Base-by-base conservation (phyloP, 2,329 filamentous ascomycete species). In the Cercospora zeina region DNA sequence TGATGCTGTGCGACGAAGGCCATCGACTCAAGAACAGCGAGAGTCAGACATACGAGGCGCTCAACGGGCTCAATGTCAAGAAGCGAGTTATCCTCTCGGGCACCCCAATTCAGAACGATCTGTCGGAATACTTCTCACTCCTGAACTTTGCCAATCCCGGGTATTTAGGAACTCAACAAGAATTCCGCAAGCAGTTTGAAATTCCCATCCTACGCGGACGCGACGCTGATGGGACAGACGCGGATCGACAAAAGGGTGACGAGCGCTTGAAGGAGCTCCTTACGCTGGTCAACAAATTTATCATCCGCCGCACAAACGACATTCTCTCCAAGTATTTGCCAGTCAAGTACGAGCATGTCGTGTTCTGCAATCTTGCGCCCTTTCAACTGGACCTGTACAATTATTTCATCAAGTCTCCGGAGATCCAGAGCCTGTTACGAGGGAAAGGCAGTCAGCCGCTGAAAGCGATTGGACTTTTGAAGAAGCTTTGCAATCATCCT, bases 271-370 rank as follows among this genome's bases (percentile, higher is more conserved):
- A 83, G 3, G 93, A 96, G 71, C 83, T 99, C 13, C 85, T 96
- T 2, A 81, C 82, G 2, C 81, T 96, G 49, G 95, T 99, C 73
- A 99, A 97, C 79, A 97, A 96, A 72, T 99, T 99, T 78, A 96
- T 99, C 74, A 99, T 99, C 70, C 89, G 95, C 63, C 88, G 95
- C 62, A 97, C 93, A 3, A 99, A 99, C 82, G 95, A 99, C 73
- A 96, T 99, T 65, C 79, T 99, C 24, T 97, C 93, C 56, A 99
- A 99, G 76, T 99, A 99, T 73, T 79, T 99, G 62, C 95, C 95
- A 0, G 88, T 97, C 80, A 99, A 99, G 80, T 99, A 99, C 77
- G 95, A 99, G 77, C 95, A 99, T 74, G 95, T 99, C 31, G 95
- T 99, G 0, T 99, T 99, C 78, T 99, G 95, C 82, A 93, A 93